Evolutionary conservation across 768 basidiomycete genomes (phyloP).

Genomic region (Cantharellus anzutake): DNA sequence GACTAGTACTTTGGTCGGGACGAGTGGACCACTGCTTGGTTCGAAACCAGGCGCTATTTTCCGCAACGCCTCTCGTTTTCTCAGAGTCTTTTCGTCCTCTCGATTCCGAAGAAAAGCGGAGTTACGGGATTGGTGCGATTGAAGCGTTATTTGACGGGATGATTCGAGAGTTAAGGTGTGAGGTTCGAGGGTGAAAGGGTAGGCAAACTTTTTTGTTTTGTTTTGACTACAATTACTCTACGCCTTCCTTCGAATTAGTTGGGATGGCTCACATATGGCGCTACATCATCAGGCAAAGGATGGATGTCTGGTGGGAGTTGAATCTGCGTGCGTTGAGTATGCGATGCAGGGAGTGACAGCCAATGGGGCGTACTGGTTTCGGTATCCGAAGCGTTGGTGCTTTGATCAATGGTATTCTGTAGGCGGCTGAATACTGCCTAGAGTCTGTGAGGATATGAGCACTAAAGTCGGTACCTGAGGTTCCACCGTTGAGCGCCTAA

Average conservation of each 20-base stretch:
- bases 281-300: slow-evolving; percentile 79
- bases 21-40: slow-evolving; percentile 37
- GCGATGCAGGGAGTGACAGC: neutral
- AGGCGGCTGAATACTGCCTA: slow-evolving; percentile 53
- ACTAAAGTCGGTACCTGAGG: neutral
- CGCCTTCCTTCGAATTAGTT: slow-evolving; percentile 1
- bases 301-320: slow-evolving; percentile 82
- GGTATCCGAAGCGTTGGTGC: slow-evolving; percentile 82
- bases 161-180: slow-evolving; percentile 65
- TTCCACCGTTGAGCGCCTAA: too few relatives aligned
- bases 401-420: slow-evolving; percentile 72
- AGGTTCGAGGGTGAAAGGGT: slow-evolving; percentile 84
- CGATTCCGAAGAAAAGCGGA: slow-evolving; percentile 51
- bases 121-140: slow-evolving; percentile 44
- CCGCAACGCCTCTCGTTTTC: slow-evolving; percentile 46
- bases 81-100: slow-evolving; percentile 57
- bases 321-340: slow-evolving; percentile 29
- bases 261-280: slow-evolving; percentile 48
- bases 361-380: slow-evolving; percentile 30
- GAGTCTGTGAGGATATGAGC: neutral
- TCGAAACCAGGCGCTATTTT: slow-evolving; percentile 76
- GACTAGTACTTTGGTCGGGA: slow-evolving; percentile 25
- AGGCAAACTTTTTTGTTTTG: slow-evolving; percentile 82
- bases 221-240: slow-evolving; percentile 3
- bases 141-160: slow-evolving; percentile 45